Conservation (phyloP, 1,139 yeast genomes). For the Scheffersomyces insectosa region DNA sequence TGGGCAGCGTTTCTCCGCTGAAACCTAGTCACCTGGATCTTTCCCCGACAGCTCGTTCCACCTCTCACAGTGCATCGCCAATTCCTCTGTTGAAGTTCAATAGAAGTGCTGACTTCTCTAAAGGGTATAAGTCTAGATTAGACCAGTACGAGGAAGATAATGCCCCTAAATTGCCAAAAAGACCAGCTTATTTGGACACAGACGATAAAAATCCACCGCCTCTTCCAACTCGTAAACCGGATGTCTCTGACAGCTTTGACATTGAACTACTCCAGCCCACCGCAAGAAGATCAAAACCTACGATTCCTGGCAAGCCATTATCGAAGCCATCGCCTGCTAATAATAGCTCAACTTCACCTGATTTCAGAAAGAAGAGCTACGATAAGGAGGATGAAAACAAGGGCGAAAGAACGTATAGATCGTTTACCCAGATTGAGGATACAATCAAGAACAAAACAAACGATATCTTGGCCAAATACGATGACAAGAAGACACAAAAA, state of each 20-base stretch:
- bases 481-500: not conserved
- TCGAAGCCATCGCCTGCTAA: too few relatives aligned
- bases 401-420: slow-evolving; percentile 9
- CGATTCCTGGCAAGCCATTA: too few relatives aligned
- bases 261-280: slow-evolving; percentile 24
- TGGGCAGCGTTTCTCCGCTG: slow-evolving; percentile 25
- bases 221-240: slow-evolving; percentile 8
- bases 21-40: slow-evolving; percentile 6
- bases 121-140: slow-evolving; percentile 1
- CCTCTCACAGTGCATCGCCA: not conserved
- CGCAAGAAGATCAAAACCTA: slow-evolving; percentile 6
- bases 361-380: too few relatives aligned
- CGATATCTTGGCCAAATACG: too few relatives aligned
- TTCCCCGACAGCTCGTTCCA: not conserved
- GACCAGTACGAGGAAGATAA: slow-evolving; percentile 8
- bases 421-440: slow-evolving; percentile 25
- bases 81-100: slow-evolving; percentile 23
- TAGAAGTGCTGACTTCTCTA: slow-evolving; percentile 7
- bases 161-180: slow-evolving; percentile 16
- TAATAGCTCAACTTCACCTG: too few relatives aligned
- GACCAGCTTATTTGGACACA: slow-evolving; percentile 10
- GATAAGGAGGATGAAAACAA: too few relatives aligned
- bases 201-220: slow-evolving; percentile 11
- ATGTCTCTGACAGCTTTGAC: slow-evolving; percentile 7
- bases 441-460: slow-evolving; percentile 13